phyloP scores from a whole-genome alignment of 805 yeast species.

The Danielia reshetovae region DNA sequence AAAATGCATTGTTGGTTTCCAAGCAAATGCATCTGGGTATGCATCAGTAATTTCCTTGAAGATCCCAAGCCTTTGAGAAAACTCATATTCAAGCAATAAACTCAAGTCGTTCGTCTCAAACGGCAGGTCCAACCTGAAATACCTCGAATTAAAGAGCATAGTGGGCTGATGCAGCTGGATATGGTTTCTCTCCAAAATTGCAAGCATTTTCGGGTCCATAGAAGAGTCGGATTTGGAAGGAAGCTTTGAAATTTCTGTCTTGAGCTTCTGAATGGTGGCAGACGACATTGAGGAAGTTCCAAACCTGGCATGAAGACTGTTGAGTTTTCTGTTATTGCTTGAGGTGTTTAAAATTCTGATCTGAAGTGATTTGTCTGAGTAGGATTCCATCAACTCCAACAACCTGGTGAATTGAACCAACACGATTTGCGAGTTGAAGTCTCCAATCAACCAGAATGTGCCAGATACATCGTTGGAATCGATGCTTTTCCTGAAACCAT shows the following conservation, averaged over 20 bases:
- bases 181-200: slow-evolving; percentile 25
- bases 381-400: slow-evolving; percentile 20
- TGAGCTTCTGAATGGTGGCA: slow-evolving; percentile 8
- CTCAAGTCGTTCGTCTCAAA: slow-evolving; percentile 26
- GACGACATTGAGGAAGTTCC: slow-evolving; percentile 2
- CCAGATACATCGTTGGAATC: slow-evolving; percentile 39
- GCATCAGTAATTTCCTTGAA: slow-evolving; percentile 26
- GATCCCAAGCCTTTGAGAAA: slow-evolving; percentile 37
- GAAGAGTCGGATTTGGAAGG: not conserved
- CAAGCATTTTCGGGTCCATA: slow-evolving; percentile 2
- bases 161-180: slow-evolving; percentile 35
- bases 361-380: slow-evolving; percentile 30
- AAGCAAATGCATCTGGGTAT: slow-evolving; percentile 23
- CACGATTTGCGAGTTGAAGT: slow-evolving; percentile 38
- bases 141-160: slow-evolving; percentile 54
- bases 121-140: slow-evolving; percentile 30
- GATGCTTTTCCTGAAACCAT: slow-evolving; percentile 15
- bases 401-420: slow-evolving; percentile 43
- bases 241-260: slow-evolving; percentile 2
- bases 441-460: slow-evolving; percentile 56
- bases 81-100: slow-evolving; percentile 45
- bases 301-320: slow-evolving; percentile 1
- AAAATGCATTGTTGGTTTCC: slow-evolving; percentile 17
- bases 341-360: slow-evolving; percentile 31
- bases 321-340: not conserved